A percentile compares a stretch with the other conserved stretches of the same genome.
Conservation (phyloP, 1,284 basidiomycete genomes). For the Bjerkandera adusta region DNA sequence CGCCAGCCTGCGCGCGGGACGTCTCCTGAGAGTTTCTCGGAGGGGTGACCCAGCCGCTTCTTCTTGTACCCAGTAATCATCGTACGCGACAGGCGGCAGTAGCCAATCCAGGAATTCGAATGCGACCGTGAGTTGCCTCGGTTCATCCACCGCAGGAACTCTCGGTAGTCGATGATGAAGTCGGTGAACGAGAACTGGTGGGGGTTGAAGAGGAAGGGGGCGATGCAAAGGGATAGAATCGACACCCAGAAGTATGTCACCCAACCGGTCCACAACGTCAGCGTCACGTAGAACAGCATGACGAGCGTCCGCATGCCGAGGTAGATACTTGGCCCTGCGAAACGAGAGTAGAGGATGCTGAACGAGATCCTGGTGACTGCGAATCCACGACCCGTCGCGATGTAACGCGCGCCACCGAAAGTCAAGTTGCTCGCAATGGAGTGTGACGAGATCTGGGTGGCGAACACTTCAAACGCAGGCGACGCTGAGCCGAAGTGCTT, state of each 20-base stretch:
- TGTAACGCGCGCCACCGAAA: constrained; percentile 94
- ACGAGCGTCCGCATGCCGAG: constrained; percentile 89
- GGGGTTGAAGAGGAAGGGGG: constrained; percentile 96
- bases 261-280: constrained; percentile 87
- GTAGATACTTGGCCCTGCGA: constrained; percentile 96
- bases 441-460: constrained; percentile 94
- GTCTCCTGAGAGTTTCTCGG: constrained; percentile 91
- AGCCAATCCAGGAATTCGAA: constrained; percentile 97
- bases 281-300: constrained; percentile 87
- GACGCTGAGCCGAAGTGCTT: constrained; percentile 93
- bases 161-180: constrained; percentile 94
- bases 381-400: constrained; percentile 98
- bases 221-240: constrained; percentile 82
- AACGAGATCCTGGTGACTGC: constrained; percentile 93
- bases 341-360: constrained; percentile 91
- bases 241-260: constrained; percentile 97
- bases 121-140: constrained; percentile 96
- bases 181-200: constrained; percentile 95
- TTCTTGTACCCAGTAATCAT: constrained; percentile 98
- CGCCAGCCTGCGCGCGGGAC: constrained; percentile 90
- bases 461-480: constrained; percentile 95
- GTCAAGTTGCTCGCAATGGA: constrained; percentile 94
- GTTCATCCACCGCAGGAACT: constrained; percentile 97
- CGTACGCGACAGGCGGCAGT: constrained; percentile 91
- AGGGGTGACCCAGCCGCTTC: constrained; percentile 91